A percentile compares a stretch with the other conserved stretches of the same genome.
Conservation (phyloP, 495 filamentous ascomycete genomes). For the Neurospora sp. region DNA sequence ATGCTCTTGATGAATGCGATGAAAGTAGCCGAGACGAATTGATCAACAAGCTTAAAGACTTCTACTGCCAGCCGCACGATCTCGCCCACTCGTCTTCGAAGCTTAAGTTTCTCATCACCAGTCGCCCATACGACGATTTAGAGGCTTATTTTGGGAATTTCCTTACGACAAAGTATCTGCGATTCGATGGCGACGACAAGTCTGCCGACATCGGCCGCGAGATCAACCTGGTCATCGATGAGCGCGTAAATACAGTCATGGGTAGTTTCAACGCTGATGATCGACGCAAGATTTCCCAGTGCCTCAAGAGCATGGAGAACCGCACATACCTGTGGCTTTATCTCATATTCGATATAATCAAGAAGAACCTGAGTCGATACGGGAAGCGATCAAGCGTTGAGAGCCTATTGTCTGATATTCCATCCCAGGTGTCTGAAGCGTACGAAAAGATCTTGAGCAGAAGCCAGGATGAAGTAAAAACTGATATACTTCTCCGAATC, state of each 20-base stretch:
- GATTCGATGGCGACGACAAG: slow-evolving; percentile 24
- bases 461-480: slow-evolving; percentile 1
- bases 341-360: slow-evolving; percentile 26
- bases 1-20: slow-evolving; percentile 36
- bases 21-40: slow-evolving; percentile 11
- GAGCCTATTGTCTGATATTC: slow-evolving; percentile 17
- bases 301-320: slow-evolving; percentile 27
- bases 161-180: slow-evolving; percentile 7
- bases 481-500: slow-evolving; percentile 17
- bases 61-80: slow-evolving; percentile 5
- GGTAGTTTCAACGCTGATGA: slow-evolving; percentile 3
- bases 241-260: slow-evolving; percentile 11
- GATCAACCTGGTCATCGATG: slow-evolving; percentile 32
- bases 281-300: slow-evolving; percentile 10
- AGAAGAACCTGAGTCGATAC: slow-evolving; percentile 11
- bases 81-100: not conserved
- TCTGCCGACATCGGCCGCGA: slow-evolving; percentile 23
- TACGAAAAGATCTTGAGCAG: slow-evolving; percentile 25
- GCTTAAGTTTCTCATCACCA: slow-evolving; percentile 29
- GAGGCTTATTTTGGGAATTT: slow-evolving; percentile 15
- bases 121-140: slow-evolving; percentile 26
- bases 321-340: slow-evolving; percentile 43
- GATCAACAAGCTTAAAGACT: slow-evolving; percentile 15
- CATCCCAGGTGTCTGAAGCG: slow-evolving; percentile 19
- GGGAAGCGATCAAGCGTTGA: slow-evolving; percentile 10